phyloP scores from a whole-genome alignment of 345 rosid genomes.

The Hibiscus tridactylites region DNA sequence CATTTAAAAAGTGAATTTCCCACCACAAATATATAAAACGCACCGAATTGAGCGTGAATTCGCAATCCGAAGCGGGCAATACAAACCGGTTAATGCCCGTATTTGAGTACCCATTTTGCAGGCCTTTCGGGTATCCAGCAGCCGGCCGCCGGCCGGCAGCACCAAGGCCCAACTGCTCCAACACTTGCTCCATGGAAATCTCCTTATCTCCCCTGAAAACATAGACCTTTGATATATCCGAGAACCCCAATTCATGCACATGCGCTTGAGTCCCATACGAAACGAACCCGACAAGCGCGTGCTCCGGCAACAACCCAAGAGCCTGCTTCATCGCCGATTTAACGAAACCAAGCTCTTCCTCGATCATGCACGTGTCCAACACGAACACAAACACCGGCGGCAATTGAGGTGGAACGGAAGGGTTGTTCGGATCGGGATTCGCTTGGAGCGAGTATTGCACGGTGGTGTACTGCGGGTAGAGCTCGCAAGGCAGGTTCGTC shows the following conservation, averaged over 20 bases:
- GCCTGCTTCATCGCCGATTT: constrained; percentile 82
- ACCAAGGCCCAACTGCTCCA: constrained; percentile 87
- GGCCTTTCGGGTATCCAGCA: constrained; percentile 45
- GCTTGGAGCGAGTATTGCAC: constrained; percentile 55
- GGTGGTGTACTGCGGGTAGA: constrained; percentile 78
- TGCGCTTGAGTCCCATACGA: constrained; percentile 94
- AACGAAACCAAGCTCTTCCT: constrained; percentile 78
- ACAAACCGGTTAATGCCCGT: constrained; percentile 63
- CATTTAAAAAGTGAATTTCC: neutral
- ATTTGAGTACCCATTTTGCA: constrained; percentile 45
- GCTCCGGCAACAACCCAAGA: constrained; percentile 85
- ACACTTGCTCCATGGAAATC: constrained; percentile 68
- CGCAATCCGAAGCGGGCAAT: constrained; percentile 89
- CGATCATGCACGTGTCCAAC: constrained; percentile 89
- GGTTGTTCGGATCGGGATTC: constrained; percentile 30
- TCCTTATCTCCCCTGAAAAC: constrained; percentile 87
- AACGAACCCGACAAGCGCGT: constrained; percentile 91
- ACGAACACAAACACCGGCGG: constrained; percentile 77
- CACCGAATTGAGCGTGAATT: constrained; percentile 79
- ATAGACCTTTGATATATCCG: constrained; percentile 87
- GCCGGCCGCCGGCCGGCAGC: constrained; percentile 45
- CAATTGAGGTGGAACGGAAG: constrained; percentile 17
- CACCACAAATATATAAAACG: constrained; percentile 10
- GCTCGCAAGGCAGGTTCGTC: constrained; percentile 78
- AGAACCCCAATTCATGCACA: constrained; percentile 89